Evolutionary conservation across 2,329 filamentous ascomycete species (phyloP), one percentile per base, ranked within the genome.

Genomic region (Ascochyta viciae-villosae): DNA sequence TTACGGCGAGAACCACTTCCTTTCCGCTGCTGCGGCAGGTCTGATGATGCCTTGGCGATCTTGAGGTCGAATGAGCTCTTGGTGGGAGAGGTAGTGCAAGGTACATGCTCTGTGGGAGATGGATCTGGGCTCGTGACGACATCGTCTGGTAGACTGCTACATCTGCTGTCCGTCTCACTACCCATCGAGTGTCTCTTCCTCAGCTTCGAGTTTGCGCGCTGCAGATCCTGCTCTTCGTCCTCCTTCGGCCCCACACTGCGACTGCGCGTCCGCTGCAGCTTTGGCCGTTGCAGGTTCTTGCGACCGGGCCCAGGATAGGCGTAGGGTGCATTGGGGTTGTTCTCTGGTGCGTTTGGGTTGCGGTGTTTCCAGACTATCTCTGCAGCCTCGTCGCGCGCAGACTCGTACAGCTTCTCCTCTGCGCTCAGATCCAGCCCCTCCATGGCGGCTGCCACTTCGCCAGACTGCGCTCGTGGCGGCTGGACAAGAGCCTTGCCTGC

Each of bases 361-460:
- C 89, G 82, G 70, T 94, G 90, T 68, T 87, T 86, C 83, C 86
- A 92, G 39, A 94, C 90, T 41, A 94, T 81, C 72, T 93, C 89
- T 1, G 89, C 87, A 10, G 90, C 90, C 73, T 94, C 90, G 57
- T 91, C 81, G 58, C 91, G 86, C 27, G 90, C 90, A 37, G 88
- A 88, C 12, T 85, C 79, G 71, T 90, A 89, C 44, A 93, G 73
- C 40, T 84, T 84, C 55, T 80, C 74, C 55, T 89, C 87, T 19
- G 88, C 86, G 2, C 86, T 82, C 26, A 89, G 61, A 55, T 90
- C 85, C 83, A 92, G 85, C 65, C 90, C 87, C 63, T 91, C 85
- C 81, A 93, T 86, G 10, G 90, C 89, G 58, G 87, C 83, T 16
- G 88, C 84, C 56, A 93, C 76, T 19, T 89, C 89, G 33, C 83